phyloP scores from a whole-genome alignment of 306 rosid species.

The Dryas drummondii region DNA sequence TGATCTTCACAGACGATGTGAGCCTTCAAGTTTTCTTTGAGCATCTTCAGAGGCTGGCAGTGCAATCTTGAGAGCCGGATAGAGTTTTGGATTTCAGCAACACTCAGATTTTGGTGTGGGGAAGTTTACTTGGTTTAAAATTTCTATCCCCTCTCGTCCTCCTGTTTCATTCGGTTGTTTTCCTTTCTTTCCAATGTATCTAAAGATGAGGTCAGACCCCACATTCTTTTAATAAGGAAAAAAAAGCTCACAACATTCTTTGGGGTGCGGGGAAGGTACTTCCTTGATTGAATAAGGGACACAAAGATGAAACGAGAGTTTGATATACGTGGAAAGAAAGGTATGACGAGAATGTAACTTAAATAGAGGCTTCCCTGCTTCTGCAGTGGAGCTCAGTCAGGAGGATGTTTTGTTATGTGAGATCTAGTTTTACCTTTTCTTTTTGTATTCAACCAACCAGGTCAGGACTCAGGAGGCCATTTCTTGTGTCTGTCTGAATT shows the following conservation, averaged over 20 bases:
- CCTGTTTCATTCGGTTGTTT: slow-evolving; percentile 42
- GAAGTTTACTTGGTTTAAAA: slow-evolving; percentile 25
- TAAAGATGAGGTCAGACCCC: slow-evolving; percentile 44
- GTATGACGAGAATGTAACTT: slow-evolving; percentile 40
- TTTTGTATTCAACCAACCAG: slow-evolving; percentile 32
- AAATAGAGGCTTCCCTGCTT: slow-evolving; percentile 29
- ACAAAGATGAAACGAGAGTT: slow-evolving; percentile 34
- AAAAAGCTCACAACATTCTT: slow-evolving; percentile 48
- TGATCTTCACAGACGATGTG: slow-evolving; percentile 93
- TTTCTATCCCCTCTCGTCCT: slow-evolving; percentile 26
- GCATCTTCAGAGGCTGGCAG: slow-evolving; percentile 98
- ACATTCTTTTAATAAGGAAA: slow-evolving; percentile 44
- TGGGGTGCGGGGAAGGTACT: slow-evolving; percentile 42
- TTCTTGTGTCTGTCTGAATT: slow-evolving; percentile 31
- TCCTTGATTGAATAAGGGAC: slow-evolving; percentile 46
- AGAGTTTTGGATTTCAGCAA: slow-evolving; percentile 33
- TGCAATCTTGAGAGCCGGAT: slow-evolving; percentile 70
- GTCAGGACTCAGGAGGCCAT: slow-evolving; percentile 28
- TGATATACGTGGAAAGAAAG: slow-evolving; percentile 45
- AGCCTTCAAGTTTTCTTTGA: slow-evolving; percentile 97
- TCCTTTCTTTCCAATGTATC: slow-evolving; percentile 52
- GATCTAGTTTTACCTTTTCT: slow-evolving; percentile 20
- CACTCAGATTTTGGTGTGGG: slow-evolving; percentile 45
- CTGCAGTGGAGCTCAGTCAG: slow-evolving; percentile 44
- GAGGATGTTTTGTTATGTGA: slow-evolving; percentile 30